Percentiles rank a stretch among this genome's conserved stretches.
These are phyloP conservation scores for Heritiera fomes DNA, from an alignment of 345 rosid species.

Conservation along the genomic window DNA sequence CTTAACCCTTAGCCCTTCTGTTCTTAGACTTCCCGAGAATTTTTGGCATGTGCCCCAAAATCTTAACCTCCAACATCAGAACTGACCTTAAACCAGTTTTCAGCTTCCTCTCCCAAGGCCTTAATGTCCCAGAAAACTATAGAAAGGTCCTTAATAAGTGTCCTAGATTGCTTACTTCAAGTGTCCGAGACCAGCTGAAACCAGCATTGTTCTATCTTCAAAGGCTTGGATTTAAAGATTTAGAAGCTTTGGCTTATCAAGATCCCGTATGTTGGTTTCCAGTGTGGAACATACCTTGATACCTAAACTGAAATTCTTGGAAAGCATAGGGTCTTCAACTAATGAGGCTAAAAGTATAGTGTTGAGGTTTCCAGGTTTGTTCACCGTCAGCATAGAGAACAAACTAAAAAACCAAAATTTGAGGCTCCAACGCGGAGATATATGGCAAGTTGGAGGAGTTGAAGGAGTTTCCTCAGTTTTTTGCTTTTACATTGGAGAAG, in stretches of 20 bases:
- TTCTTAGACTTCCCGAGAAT: slow-evolving; percentile 49
- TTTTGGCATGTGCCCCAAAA: slow-evolving; percentile 84
- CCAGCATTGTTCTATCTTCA: slow-evolving; percentile 73
- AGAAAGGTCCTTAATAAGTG: slow-evolving; percentile 79
- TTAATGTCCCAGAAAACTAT: slow-evolving; percentile 55
- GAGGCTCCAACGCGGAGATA: slow-evolving; percentile 55
- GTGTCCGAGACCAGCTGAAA: slow-evolving; percentile 67
- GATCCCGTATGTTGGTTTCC: slow-evolving; percentile 76
- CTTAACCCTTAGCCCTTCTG: slow-evolving; percentile 45
- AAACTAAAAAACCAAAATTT: slow-evolving; percentile 62
- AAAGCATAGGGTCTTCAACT: slow-evolving; percentile 56
- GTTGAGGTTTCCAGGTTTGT: slow-evolving; percentile 68
- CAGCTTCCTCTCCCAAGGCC: slow-evolving; percentile 55
- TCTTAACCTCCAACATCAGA: slow-evolving; percentile 75
- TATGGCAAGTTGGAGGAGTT: slow-evolving; percentile 49
- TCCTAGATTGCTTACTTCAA: slow-evolving; percentile 67
- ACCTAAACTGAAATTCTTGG: slow-evolving; percentile 72
- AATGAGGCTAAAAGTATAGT: no score
- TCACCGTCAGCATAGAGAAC: slow-evolving; percentile 81
- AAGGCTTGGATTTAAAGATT: slow-evolving; percentile 75
- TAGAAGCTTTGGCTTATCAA: slow-evolving; percentile 70
- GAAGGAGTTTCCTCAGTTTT: no score
- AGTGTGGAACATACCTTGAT: slow-evolving; percentile 80
- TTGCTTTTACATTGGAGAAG: no score
- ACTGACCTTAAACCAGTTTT: slow-evolving; percentile 70